A percentile compares a stretch with the other conserved stretches of the same genome.
Conservation (phyloP, 345 rosid species). For the Gynandropsis gynandra region DNA sequence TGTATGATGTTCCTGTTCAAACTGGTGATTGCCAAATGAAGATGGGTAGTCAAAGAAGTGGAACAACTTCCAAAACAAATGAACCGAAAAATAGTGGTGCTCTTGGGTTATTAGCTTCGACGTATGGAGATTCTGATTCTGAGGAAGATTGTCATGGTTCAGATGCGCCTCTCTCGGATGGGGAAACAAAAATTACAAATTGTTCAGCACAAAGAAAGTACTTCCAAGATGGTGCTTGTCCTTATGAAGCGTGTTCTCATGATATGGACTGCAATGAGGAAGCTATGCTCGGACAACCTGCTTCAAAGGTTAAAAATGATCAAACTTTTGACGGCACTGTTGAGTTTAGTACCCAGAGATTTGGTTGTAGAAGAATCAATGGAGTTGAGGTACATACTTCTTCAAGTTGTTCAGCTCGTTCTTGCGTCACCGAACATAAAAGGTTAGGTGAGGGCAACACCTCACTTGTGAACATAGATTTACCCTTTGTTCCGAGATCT, state of each 20-base stretch:
- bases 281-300: constrained; percentile 23
- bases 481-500: constrained; percentile 37
- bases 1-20: constrained; percentile 43
- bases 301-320: constrained; percentile 27
- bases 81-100: constrained; percentile 40
- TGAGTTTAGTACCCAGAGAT: constrained; percentile 31
- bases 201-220: constrained; percentile 24
- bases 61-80: constrained; percentile 27
- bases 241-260: constrained; percentile 28
- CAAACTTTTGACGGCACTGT: constrained; percentile 20
- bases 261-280: constrained; percentile 26
- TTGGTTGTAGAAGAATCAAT: constrained; percentile 25
- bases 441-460: constrained; percentile 24
- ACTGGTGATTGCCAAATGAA: constrained; percentile 27
- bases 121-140: constrained; percentile 86
- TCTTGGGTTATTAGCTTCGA: constrained; percentile 69
- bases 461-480: constrained; percentile 26
- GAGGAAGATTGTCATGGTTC: constrained; percentile 53
- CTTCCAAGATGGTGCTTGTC: constrained; percentile 21
- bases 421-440: constrained; percentile 30
- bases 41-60: constrained; percentile 29
- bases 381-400: constrained; percentile 15
- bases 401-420: constrained; percentile 25
- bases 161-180: constrained; percentile 26
- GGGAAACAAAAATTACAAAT: constrained; percentile 23